Evolutionary conservation across 768 basidiomycete species (phyloP).

Genomic region (Auriscalpium microsporum): DNA sequence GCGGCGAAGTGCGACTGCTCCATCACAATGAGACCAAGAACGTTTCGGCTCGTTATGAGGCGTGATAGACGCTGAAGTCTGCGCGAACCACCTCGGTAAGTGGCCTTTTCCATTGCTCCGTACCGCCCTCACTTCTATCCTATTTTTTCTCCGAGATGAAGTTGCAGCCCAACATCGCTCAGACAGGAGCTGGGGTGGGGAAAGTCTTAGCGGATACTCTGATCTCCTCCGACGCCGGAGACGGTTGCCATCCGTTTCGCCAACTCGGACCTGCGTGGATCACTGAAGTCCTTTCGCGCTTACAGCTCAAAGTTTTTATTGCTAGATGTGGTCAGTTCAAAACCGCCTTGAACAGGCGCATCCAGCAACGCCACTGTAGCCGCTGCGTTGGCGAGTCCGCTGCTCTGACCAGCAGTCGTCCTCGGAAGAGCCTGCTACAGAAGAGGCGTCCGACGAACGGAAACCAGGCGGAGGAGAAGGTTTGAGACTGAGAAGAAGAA

Average conservation of each 20-base stretch:
- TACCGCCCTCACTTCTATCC: neutral
- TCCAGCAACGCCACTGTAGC: slow-evolving; percentile 42
- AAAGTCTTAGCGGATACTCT: slow-evolving; percentile 94
- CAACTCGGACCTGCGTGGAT: slow-evolving; percentile 74
- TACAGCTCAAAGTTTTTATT: neutral
- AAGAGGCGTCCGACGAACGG: slow-evolving; percentile 22
- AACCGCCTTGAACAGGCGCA: slow-evolving; percentile 76
- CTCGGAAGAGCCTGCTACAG: slow-evolving; percentile 23
- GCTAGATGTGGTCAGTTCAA: slow-evolving; percentile 80
- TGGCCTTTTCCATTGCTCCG: slow-evolving; percentile 4
- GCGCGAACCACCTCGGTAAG: slow-evolving; percentile 93
- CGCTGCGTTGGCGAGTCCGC: slow-evolving; percentile 17
- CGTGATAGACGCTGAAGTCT: slow-evolving; percentile 99
- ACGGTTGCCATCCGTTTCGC: slow-evolving; percentile 98
- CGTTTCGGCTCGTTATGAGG: slow-evolving; percentile 95
- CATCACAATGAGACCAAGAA: slow-evolving; percentile 85
- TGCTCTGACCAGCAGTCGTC: slow-evolving; percentile 21
- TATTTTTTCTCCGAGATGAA: slow-evolving; percentile 85
- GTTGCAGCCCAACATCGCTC: slow-evolving; percentile 95
- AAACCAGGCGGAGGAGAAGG: slow-evolving; percentile 21
- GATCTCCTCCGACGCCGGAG: slow-evolving; percentile 81
- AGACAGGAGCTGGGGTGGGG: slow-evolving; percentile 99
- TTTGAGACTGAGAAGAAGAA: slow-evolving; percentile 29
- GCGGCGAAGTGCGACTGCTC: slow-evolving; percentile 90
- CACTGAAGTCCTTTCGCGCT: neutral